These are phyloP conservation scores for Rhizopus delemar DNA, from an alignment of 371 early-diverging fungal species.

Conservation along the genomic window DNA sequence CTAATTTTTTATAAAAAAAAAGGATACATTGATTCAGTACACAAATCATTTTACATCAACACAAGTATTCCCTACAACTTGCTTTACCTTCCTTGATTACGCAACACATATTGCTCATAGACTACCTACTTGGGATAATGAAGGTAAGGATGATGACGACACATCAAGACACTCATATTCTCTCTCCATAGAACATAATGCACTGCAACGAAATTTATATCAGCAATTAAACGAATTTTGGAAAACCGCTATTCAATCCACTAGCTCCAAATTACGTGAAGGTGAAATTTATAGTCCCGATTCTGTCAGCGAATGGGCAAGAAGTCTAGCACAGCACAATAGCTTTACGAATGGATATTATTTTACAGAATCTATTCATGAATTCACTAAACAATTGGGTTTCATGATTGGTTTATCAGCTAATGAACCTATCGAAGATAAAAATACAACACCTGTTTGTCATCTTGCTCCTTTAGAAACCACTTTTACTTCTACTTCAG, in stretches of 20 bases:
- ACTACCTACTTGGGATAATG: slow-evolving; percentile 82
- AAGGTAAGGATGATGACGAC: slow-evolving; percentile 19
- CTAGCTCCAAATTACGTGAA: slow-evolving; percentile 71
- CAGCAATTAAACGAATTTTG: slow-evolving; percentile 74
- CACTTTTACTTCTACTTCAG: slow-evolving; percentile 32
- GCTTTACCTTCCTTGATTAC: slow-evolving; percentile 79
- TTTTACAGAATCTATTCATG: slow-evolving; percentile 64
- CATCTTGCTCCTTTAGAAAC: slow-evolving; percentile 33
- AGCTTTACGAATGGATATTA: slow-evolving; percentile 39
- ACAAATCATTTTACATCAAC: slow-evolving; percentile 83
- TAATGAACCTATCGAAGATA: background rate
- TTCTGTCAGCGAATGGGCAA: slow-evolving; percentile 82
- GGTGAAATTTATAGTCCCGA: slow-evolving; percentile 75
- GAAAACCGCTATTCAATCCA: slow-evolving; percentile 72
- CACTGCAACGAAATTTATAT: slow-evolving; percentile 66
- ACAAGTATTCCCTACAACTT: slow-evolving; percentile 67
- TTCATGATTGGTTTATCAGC: slow-evolving; percentile 62
- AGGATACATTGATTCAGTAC: slow-evolving; percentile 81
- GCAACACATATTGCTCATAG: slow-evolving; percentile 76
- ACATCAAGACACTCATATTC: background rate
- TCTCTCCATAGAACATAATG: slow-evolving; percentile 57
- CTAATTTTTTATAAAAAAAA: too few relatives aligned
- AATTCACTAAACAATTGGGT: slow-evolving; percentile 68
- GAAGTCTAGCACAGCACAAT: slow-evolving; percentile 63
- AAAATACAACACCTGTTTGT: slow-evolving; percentile 17